Evolutionary conservation across 345 rosid genomes (phyloP), one percentile per base, ranked within the genome.

Genomic region (Trapa incisa): DNA sequence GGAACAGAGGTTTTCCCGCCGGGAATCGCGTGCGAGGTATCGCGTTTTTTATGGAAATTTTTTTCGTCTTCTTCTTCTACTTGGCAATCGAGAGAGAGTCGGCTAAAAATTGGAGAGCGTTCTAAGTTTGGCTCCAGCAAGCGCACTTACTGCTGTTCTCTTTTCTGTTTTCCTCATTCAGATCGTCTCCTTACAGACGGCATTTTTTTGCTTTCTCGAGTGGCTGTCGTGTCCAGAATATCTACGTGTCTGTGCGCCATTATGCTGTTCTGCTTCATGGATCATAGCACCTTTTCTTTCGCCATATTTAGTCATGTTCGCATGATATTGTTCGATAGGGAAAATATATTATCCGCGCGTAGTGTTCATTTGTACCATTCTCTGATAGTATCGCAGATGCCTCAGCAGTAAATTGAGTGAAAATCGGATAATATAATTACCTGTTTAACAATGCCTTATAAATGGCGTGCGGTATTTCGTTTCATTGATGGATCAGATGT

Each of bases 1-100:
- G 1, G 52, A 64, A 11, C 38, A 58, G 63, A 58, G 68, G n/a
- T 57, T 71, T 71, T 70, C 70, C 68, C 68, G 72, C 45, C 70
- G 60, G 54, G 65, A 71, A 54, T 65, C 69, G 48, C 69, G 56
- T 1, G 36, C 33, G 37, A 37, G 41, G 22, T 29, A 47, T 9
- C 56, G 16, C 33, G 22, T 57, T 52, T 48, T 48, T 45, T 22
- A 22, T 22, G 29, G 29, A 22, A 22, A 22, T 22, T 22, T 47
- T 7, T 9, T 33, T 2, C 37, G 10, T 16, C 32, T 12, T 38
- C 50, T 42, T 33, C 38, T 60, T 45, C 50, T 45, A 36, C 41
- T 61, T 17, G 47, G 71, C 63, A 10, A 35, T 1, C 63, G 63
- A 32, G 63, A 2, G 63, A 58, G 63, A 58, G n/a, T 41, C 14